Evolutionary conservation across 2,329 filamentous ascomycete species (phyloP).

Genomic region (Dactylella cylindrospora): DNA sequence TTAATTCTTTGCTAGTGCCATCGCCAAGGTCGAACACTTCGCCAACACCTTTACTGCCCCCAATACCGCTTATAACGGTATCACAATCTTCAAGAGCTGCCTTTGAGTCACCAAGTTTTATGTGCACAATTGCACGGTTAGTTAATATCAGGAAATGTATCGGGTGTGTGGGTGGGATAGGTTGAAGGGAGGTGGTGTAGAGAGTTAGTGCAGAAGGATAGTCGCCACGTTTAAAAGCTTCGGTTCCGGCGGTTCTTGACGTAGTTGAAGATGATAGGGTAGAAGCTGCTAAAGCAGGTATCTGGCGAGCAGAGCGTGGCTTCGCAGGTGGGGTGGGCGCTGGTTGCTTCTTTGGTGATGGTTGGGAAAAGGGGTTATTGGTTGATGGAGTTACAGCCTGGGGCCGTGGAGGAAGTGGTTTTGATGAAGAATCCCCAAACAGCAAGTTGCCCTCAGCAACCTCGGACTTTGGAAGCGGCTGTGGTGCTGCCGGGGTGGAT

Average conservation of each 20-base stretch:
- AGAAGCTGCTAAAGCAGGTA: conserved; percentile 68
- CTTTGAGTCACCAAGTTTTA: conserved; percentile 91
- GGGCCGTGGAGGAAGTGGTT: conserved; percentile 44
- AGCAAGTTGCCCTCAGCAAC: conserved; percentile 62
- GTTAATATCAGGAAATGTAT: conserved; percentile 84
- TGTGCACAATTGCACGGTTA: conserved; percentile 83
- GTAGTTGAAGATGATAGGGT: conserved; percentile 74
- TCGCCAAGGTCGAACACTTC: conserved; percentile 72
- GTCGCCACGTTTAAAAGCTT: conserved; percentile 91
- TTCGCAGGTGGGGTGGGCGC: conserved; percentile 54
- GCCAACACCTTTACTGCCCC: conserved; percentile 72
- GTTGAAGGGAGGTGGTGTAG: conserved; percentile 74
- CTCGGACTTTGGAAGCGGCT: conserved; percentile 54
- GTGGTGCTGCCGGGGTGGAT: conserved; percentile 50
- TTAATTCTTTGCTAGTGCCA: conserved; percentile 78
- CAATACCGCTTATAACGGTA: conserved; percentile 75
- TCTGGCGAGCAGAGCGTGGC: conserved; percentile 59
- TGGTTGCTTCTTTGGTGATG: conserved; percentile 44
- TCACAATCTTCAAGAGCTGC: conserved; percentile 83
- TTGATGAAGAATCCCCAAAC: conserved; percentile 53
- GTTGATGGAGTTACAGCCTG: conserved; percentile 46
- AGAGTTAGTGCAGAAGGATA: conserved; percentile 81
- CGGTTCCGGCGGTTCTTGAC: conserved; percentile 76
- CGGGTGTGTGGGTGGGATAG: conserved; percentile 76
- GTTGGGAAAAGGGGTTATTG: conserved; percentile 50